A percentile compares a stretch with the other conserved stretches of the same genome.
Evolutionary conservation across 306 rosid species (phyloP).

Genomic region (Lathyrus aphaca): DNA sequence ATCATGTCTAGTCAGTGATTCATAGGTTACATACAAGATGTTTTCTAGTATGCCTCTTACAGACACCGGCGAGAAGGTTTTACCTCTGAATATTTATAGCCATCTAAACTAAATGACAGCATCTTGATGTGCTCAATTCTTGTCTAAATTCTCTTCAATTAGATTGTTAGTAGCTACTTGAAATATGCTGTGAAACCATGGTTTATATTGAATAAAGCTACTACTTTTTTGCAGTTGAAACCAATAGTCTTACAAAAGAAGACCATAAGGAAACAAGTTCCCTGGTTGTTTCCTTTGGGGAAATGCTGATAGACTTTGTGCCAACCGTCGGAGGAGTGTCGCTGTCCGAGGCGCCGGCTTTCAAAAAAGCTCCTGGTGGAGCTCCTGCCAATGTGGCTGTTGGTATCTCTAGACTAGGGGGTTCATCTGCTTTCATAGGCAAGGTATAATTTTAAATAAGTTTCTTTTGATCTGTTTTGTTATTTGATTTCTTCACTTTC

Average conservation of each 20-base stretch:
- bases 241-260: slow-evolving; percentile 33
- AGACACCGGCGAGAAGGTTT: no score
- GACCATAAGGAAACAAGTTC: slow-evolving; percentile 36
- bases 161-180: no score
- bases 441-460: slow-evolving; percentile 58
- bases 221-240: slow-evolving; percentile 45
- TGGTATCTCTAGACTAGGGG: slow-evolving; percentile 83
- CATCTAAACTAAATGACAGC: no score
- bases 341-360: slow-evolving; percentile 91
- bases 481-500: slow-evolving; percentile 3
- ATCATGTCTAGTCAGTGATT: no score
- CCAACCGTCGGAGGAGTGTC: slow-evolving; percentile 87
- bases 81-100: no score
- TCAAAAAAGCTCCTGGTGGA: slow-evolving; percentile 95
- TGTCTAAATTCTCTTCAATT: no score
- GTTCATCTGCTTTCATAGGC: slow-evolving; percentile 90
- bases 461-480: slow-evolving; percentile 21
- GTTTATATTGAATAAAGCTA: slow-evolving; percentile 34
- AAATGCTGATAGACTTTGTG: slow-evolving; percentile 79
- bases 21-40: no score
- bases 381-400: slow-evolving; percentile 99
- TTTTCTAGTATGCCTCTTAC: no score
- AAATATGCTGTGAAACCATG: no score
- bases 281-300: slow-evolving; percentile 80
- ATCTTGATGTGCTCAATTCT: no score